phyloP scores from a whole-genome alignment of 805 yeast genomes.

The Wickerhamomyces tratensis region DNA sequence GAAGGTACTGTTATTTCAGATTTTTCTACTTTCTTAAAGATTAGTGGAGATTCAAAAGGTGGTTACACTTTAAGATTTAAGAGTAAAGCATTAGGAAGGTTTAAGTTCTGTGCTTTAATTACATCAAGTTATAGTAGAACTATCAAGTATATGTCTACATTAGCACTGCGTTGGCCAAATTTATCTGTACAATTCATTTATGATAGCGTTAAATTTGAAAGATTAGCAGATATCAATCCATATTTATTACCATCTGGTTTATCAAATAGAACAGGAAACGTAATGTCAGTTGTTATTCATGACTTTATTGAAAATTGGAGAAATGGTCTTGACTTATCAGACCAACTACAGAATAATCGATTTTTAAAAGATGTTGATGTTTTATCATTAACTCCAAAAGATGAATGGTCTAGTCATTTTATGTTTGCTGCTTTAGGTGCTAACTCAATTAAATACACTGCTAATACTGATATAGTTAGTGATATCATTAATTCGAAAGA shows the following conservation, averaged over 20 bases:
- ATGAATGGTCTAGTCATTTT: conserved; percentile 16
- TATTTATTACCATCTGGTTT: conserved; percentile 70
- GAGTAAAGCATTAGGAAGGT: conserved; percentile 9
- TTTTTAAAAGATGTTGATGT: conserved; percentile 12
- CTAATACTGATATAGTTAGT: conserved; percentile 1
- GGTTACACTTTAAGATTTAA: conserved; percentile 2
- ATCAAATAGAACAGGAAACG: conserved; percentile 32
- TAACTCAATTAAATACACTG: conserved; percentile 9
- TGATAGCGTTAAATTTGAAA: conserved; percentile 31
- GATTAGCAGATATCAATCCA: conserved; percentile 32
- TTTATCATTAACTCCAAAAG: conserved; percentile 6
- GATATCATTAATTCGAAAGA: neutral
- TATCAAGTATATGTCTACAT: conserved; percentile 64
- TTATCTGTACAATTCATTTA: conserved; percentile 47
- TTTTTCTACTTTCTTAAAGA: conserved; percentile 19
- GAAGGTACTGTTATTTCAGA: conserved; percentile 33
- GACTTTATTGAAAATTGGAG: conserved; percentile 30
- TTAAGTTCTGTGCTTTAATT: conserved; percentile 56
- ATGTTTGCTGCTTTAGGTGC: conserved; percentile 39
- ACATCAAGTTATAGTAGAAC: conserved; percentile 50
- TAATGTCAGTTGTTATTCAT: conserved; percentile 40
- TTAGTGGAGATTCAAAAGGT: conserved; percentile 1
- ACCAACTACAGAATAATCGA: conserved; percentile 34
- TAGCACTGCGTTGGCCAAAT: conserved; percentile 84
- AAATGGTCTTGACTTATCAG: conserved; percentile 18